phyloP scores from a whole-genome alignment of 441 rosid genomes.

The Syzygium syzygioides region DNA sequence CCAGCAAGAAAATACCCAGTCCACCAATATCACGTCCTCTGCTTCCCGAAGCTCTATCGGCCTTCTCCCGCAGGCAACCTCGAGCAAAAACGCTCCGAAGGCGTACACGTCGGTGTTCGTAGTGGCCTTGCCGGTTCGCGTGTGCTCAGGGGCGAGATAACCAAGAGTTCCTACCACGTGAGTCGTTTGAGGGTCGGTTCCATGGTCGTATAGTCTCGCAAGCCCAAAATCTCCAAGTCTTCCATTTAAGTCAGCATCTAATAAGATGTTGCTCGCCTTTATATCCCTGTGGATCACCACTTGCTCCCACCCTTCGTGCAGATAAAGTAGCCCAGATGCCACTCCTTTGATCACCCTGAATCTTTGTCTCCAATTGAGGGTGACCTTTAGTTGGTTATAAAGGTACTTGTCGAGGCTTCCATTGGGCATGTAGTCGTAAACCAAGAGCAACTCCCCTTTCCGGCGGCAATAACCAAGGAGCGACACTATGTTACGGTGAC shows the following conservation, averaged over 20 bases:
- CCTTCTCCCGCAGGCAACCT: constrained; percentile 41
- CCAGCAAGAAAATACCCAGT: constrained; percentile 44
- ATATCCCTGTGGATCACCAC: constrained; percentile 78
- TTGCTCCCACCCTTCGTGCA: constrained; percentile 78
- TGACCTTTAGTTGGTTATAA: constrained; percentile 36
- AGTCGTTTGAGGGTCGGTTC: neutral
- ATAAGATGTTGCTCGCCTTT: constrained; percentile 72
- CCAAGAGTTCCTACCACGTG: neutral
- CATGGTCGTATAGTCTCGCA: constrained; percentile 26
- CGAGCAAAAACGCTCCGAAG: too few species aligned
- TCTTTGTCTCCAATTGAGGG: constrained; percentile 70
- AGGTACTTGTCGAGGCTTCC: constrained; percentile 73
- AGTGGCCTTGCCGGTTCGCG: too few species aligned
- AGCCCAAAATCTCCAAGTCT: constrained; percentile 80
- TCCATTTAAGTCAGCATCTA: constrained; percentile 57
- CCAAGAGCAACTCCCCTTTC: constrained; percentile 58
- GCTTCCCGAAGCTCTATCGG: constrained; percentile 30
- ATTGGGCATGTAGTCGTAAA: constrained; percentile 82
- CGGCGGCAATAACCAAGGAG: constrained; percentile 72
- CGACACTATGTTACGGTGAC: constrained; percentile 73
- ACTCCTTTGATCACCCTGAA: constrained; percentile 57
- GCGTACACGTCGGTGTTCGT: too few species aligned
- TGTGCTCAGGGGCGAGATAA: too few species aligned
- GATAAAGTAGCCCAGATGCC: constrained; percentile 63
- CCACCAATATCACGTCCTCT: constrained; percentile 27